Conservation (phyloP, 2,329 filamentous ascomycete genomes). For the Aspergillus sp. region DNA sequence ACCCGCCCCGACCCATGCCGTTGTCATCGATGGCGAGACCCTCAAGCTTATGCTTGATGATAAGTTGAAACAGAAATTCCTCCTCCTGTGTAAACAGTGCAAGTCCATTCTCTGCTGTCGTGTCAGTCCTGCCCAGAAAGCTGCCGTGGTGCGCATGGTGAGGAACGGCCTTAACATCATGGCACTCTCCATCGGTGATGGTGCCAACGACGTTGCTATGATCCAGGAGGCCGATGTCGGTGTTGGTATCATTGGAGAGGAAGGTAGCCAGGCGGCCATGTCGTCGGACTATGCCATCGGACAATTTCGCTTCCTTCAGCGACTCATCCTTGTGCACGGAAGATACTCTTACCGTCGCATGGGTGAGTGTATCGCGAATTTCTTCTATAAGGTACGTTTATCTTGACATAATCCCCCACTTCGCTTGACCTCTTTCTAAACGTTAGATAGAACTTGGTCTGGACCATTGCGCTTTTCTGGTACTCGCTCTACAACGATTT, state of each 20-base stretch:
- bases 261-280: constrained; percentile 92
- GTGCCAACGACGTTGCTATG: constrained; percentile 96
- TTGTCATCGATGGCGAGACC: constrained; percentile 93
- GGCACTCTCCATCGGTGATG: constrained; percentile 89
- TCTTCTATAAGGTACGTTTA: constrained; percentile 84
- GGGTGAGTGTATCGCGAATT: constrained; percentile 93
- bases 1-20: constrained; percentile 81
- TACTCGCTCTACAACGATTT: constrained; percentile 95
- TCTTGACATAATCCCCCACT: not conserved
- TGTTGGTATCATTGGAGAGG: constrained; percentile 89
- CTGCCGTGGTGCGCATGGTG: constrained; percentile 93
- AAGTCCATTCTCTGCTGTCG: constrained; percentile 94
- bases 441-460: constrained; percentile 75
- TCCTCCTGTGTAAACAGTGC: constrained; percentile 95
- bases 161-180: constrained; percentile 94
- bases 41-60: constrained; percentile 85
- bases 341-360: constrained; percentile 95
- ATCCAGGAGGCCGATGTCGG: constrained; percentile 97
- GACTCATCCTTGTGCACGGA: constrained; percentile 84
- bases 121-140: constrained; percentile 95
- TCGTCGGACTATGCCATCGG: constrained; percentile 94
- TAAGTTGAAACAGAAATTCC: constrained; percentile 81
- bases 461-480: constrained; percentile 97
- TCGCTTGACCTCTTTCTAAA: constrained; percentile 7
- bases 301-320: constrained; percentile 84